phyloP scores from a whole-genome alignment of 495 filamentous ascomycete genomes.

The Pyrenula massariospora region DNA sequence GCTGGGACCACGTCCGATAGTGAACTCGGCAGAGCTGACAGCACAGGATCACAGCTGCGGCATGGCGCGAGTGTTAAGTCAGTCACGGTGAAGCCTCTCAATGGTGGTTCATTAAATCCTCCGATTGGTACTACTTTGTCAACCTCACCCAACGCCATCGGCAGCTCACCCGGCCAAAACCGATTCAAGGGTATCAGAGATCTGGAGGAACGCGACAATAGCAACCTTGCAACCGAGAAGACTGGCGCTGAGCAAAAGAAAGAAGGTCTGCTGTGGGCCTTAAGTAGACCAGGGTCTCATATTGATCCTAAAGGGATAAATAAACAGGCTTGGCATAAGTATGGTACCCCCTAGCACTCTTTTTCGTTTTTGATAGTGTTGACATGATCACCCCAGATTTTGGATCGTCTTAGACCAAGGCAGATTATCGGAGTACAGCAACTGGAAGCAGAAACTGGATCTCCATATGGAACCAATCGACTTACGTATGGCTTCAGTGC shows the following conservation, averaged over 20 bases:
- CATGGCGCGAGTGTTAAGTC: constrained; percentile 20
- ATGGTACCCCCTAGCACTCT: constrained; percentile 23
- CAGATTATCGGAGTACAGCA: constrained; percentile 93
- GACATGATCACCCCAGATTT: constrained; percentile 47
- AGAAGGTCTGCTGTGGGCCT: constrained; percentile 88
- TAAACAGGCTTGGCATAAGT: constrained; percentile 99
- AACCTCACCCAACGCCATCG: constrained; percentile 21
- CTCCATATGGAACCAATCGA: constrained; percentile 98
- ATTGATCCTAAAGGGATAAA: constrained; percentile 90
- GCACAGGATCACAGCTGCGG: constrained; percentile 54
- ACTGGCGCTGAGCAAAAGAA: constrained; percentile 52
- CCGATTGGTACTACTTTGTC: constrained; percentile 17
- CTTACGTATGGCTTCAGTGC: constrained; percentile 88
- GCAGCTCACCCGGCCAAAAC: constrained; percentile 40
- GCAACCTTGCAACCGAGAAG: constrained; percentile 20
- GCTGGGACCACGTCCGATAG: constrained; percentile 37
- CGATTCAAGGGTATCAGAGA: constrained; percentile 84
- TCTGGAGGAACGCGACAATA: constrained; percentile 68
- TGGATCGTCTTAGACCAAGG: constrained; percentile 98
- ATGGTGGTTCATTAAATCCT: constrained; percentile 32
- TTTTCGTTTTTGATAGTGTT: constrained; percentile 7
- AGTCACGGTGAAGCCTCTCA: constrained; percentile 3
- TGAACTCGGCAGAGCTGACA: constrained; percentile 60
- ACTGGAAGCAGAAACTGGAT: constrained; percentile 97
- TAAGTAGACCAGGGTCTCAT: constrained; percentile 87